phyloP scores from a whole-genome alignment of 495 filamentous ascomycete genomes.

The Hypoxylon trugodes region DNA sequence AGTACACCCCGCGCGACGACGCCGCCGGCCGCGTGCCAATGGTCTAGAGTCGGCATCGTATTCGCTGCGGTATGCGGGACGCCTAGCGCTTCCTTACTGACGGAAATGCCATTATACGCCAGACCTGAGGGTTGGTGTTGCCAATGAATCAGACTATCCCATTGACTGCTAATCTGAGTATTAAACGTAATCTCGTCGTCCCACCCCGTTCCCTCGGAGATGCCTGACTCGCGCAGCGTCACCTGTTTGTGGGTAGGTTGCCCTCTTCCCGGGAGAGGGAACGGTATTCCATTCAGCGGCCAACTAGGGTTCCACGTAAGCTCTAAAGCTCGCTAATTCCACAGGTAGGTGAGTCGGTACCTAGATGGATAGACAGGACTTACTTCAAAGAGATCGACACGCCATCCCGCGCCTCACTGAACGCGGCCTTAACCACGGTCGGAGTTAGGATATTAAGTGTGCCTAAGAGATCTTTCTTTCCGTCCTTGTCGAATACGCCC shows the following conservation, averaged over 20 bases:
- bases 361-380: constrained; percentile 7
- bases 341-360: no score
- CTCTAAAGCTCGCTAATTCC: no score
- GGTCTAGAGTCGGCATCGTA: constrained; percentile 49
- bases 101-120: constrained; percentile 63
- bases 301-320: constrained; percentile 43
- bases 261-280: constrained; percentile 61
- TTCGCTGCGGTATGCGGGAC: constrained; percentile 40
- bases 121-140: constrained; percentile 55
- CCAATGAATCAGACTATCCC: constrained; percentile 78
- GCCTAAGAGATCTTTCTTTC: constrained; percentile 65
- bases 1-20: constrained; percentile 66
- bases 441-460: constrained; percentile 68
- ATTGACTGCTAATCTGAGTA: constrained; percentile 79
- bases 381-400: constrained; percentile 69
- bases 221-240: constrained; percentile 50
- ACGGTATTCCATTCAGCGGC: constrained; percentile 55
- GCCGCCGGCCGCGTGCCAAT: constrained; percentile 56
- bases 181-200: constrained; percentile 73
- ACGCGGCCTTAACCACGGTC: constrained; percentile 59
- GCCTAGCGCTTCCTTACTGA: constrained; percentile 42
- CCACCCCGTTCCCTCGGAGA: constrained; percentile 45
- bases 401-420: constrained; percentile 61
- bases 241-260: constrained; percentile 59
- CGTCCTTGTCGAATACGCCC: constrained; percentile 71